A percentile compares a stretch with the other conserved stretches of the same genome.
These are phyloP conservation scores for Fusarium camptoceras DNA, from an alignment of 2,329 filamentous ascomycete species.

Conservation along the genomic window DNA sequence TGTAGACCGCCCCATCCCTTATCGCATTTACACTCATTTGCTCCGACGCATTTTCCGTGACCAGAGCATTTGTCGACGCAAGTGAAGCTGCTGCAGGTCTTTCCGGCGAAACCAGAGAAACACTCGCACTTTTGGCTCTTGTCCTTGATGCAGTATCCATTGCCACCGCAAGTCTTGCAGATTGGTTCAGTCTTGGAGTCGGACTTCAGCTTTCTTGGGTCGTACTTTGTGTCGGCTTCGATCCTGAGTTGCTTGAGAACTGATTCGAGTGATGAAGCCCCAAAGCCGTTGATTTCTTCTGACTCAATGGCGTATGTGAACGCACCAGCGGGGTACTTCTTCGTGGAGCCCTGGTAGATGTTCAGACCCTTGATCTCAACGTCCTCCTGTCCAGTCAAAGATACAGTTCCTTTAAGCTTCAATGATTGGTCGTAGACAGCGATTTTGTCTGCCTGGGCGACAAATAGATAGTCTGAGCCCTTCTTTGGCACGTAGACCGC, in stretches of 20 bases:
- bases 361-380: slow-evolving; percentile 58
- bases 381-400: slow-evolving; percentile 54
- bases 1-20: slow-evolving; percentile 58
- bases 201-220: slow-evolving; percentile 48
- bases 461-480: slow-evolving; percentile 57
- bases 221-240: slow-evolving; percentile 53
- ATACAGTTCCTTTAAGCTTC: slow-evolving; percentile 51
- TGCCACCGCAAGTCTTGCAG: slow-evolving; percentile 51
- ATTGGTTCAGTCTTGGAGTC: slow-evolving; percentile 46
- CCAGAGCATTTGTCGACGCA: slow-evolving; percentile 57
- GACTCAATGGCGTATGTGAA: slow-evolving; percentile 57
- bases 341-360: slow-evolving; percentile 54
- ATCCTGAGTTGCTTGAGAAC: slow-evolving; percentile 51
- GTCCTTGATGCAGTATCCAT: slow-evolving; percentile 53
- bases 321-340: slow-evolving; percentile 53
- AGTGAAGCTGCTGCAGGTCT: slow-evolving; percentile 50
- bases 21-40: slow-evolving; percentile 57
- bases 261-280: slow-evolving; percentile 52
- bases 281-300: slow-evolving; percentile 55
- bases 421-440: slow-evolving; percentile 55
- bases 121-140: slow-evolving; percentile 52
- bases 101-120: slow-evolving; percentile 57
- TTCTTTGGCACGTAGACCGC: slow-evolving; percentile 54
- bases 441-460: slow-evolving; percentile 54
- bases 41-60: slow-evolving; percentile 56